phyloP scores from a whole-genome alignment of 2,329 filamentous ascomycete genomes.

The Hymenoscyphus fraxineus region DNA sequence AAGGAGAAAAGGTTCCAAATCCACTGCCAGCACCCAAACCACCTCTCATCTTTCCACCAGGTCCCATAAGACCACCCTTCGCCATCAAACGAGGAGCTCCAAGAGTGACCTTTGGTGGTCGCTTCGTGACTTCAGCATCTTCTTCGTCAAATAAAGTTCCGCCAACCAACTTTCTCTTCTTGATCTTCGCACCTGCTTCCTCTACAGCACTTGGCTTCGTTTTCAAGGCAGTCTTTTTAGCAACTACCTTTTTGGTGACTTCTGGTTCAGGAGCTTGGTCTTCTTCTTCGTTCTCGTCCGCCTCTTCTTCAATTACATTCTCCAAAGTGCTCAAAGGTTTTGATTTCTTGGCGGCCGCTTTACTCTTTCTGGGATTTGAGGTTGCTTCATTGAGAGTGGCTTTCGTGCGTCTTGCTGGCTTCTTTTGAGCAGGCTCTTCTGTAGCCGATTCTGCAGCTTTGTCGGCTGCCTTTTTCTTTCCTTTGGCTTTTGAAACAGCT shows the following conservation, averaged over 20 bases:
- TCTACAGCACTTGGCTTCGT: slow-evolving; percentile 22
- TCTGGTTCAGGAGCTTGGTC: slow-evolving; percentile 33
- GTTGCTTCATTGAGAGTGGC: slow-evolving; percentile 43
- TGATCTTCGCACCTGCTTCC: slow-evolving; percentile 47
- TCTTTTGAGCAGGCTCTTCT: slow-evolving; percentile 13
- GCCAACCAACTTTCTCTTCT: slow-evolving; percentile 70
- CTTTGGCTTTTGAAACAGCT: slow-evolving; percentile 20
- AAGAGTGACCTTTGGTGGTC: slow-evolving; percentile 36
- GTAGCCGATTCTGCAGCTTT: slow-evolving; percentile 9
- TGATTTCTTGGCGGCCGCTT: slow-evolving; percentile 33
- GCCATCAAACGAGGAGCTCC: slow-evolving; percentile 30
- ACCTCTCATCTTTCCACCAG: slow-evolving; percentile 24
- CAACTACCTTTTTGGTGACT: not conserved
- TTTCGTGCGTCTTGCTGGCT: slow-evolving; percentile 33
- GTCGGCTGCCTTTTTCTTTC: slow-evolving; percentile 23
- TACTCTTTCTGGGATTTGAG: slow-evolving; percentile 30
- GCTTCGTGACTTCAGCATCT: slow-evolving; percentile 48
- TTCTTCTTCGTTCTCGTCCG: slow-evolving; percentile 30
- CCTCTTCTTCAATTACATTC: slow-evolving; percentile 41
- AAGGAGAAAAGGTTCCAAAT: slow-evolving; percentile 63
- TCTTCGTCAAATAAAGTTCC: slow-evolving; percentile 69
- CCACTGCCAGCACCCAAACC: slow-evolving; percentile 35
- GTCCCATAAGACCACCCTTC: slow-evolving; percentile 30
- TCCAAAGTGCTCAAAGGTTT: slow-evolving; percentile 35
- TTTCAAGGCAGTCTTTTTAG: slow-evolving; percentile 14